Evolutionary conservation across 768 basidiomycete genomes (phyloP).

Genomic region (Agrocybe praecox): DNA sequence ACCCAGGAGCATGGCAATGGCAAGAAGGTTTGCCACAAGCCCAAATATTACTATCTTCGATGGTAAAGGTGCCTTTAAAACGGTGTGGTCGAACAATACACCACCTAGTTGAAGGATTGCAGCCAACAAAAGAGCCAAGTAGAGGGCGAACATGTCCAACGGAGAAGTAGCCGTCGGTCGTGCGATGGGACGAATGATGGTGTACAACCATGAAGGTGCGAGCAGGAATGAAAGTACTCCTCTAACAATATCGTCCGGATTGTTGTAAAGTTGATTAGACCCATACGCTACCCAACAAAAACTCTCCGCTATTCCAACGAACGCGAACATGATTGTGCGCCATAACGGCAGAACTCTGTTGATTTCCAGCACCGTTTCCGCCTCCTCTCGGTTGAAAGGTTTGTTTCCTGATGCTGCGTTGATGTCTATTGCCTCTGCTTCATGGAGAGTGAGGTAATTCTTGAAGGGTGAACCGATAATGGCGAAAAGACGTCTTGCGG

Average conservation of each 20-base stretch:
- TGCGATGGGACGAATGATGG: slow-evolving; percentile 54
- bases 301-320: slow-evolving; percentile 56
- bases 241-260: slow-evolving; percentile 30
- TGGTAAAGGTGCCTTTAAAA: slow-evolving; percentile 46
- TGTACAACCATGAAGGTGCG: slow-evolving; percentile 68
- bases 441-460: slow-evolving; percentile 50
- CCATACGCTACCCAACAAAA: slow-evolving; percentile 62
- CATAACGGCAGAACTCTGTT: slow-evolving; percentile 47
- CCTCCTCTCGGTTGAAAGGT: slow-evolving; percentile 20
- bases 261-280: slow-evolving; percentile 52
- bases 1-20: slow-evolving; percentile 41
- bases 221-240: slow-evolving; percentile 46
- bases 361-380: slow-evolving; percentile 18
- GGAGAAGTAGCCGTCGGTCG: slow-evolving; percentile 60
- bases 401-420: slow-evolving; percentile 20
- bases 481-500: slow-evolving; percentile 22
- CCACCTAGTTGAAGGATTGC: slow-evolving; percentile 56
- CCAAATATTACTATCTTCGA: slow-evolving; percentile 27
- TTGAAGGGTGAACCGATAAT: slow-evolving; percentile 35
- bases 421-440: slow-evolving; percentile 53
- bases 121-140: slow-evolving; percentile 46
- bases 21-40: slow-evolving; percentile 44
- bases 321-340: slow-evolving; percentile 59
- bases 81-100: slow-evolving; percentile 49
- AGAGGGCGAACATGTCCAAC: slow-evolving; percentile 64